Percentiles rank a stretch among this genome's conserved stretches.
These are phyloP conservation scores for Evansstolkia leycettana DNA, from an alignment of 495 filamentous ascomycete species.

Conservation along the genomic window DNA sequence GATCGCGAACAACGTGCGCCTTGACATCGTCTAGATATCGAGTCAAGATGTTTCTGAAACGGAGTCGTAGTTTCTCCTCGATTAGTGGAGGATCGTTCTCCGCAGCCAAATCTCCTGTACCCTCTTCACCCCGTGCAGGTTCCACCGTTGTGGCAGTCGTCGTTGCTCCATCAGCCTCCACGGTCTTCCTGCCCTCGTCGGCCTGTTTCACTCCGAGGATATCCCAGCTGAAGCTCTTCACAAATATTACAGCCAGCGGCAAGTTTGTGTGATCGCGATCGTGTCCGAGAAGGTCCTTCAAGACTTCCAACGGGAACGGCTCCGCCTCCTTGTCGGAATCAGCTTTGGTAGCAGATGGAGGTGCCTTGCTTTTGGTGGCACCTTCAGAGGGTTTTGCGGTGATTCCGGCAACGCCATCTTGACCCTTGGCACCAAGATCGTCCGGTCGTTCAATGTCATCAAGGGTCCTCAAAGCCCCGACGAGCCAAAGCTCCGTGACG, in stretches of 20 bases:
- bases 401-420: constrained; percentile 38
- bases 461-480: constrained; percentile 72
- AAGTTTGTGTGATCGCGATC: constrained; percentile 88
- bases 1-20: constrained; percentile 74
- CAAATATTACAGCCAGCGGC: constrained; percentile 83
- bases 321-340: constrained; percentile 45
- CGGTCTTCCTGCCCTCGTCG: constrained; percentile 67
- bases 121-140: constrained; percentile 33
- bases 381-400: constrained; percentile 43
- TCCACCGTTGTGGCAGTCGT: constrained; percentile 33
- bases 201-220: constrained; percentile 64
- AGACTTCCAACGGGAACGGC: constrained; percentile 87
- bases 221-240: constrained; percentile 95
- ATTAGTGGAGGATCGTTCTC: constrained; percentile 60
- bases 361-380: constrained; percentile 30
- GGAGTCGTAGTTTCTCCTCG: constrained; percentile 62
- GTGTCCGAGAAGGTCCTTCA: constrained; percentile 90
- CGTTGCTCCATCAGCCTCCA: constrained; percentile 75
- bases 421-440: constrained; percentile 57
- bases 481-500: constrained; percentile 93
- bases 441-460: constrained; percentile 84
- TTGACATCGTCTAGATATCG: constrained; percentile 94
- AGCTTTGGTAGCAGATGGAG: constrained; percentile 13
- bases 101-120: constrained; percentile 24
- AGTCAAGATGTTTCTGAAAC: constrained; percentile 77